Conservation (phyloP, 306 rosid species). For the Psophocarpus tetragonolobus region DNA sequence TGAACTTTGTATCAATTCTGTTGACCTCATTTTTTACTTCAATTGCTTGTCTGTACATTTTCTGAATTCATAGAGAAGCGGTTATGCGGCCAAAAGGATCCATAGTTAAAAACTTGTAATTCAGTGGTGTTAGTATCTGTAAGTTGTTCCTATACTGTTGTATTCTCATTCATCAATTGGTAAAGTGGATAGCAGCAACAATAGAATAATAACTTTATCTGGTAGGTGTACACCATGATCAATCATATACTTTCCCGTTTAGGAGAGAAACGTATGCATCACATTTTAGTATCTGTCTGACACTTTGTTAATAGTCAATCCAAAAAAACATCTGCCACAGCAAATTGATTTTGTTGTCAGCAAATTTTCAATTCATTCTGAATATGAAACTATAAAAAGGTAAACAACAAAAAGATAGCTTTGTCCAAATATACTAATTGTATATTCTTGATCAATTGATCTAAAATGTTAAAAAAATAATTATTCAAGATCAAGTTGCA, state of each 20-base stretch:
- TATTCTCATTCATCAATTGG: neutral
- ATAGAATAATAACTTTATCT: conserved; percentile 7
- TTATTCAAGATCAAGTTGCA: too few species aligned
- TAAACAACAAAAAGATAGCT: neutral
- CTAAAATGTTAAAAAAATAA: too few species aligned
- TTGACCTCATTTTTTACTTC: conserved; percentile 71
- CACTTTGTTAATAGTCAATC: neutral
- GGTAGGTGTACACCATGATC: neutral
- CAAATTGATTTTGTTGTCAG: conserved; percentile 18
- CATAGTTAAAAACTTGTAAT: conserved; percentile 19
- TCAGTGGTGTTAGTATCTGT: conserved; percentile 1
- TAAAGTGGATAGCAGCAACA: neutral
- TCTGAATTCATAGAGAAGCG: conserved; percentile 37
- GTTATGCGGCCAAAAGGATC: neutral
- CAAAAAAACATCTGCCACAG: neutral
- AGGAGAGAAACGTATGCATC: neutral
- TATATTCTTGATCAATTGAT: too few species aligned
- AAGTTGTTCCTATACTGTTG: conserved; percentile 26
- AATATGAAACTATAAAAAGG: neutral
- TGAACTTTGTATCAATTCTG: conserved; percentile 71
- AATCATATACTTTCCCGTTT: neutral
- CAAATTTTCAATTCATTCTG: neutral
- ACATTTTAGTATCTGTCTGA: conserved; percentile 5
- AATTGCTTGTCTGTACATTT: conserved; percentile 54
- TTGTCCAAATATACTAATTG: too few species aligned